Evolutionary conservation across 169 alveolate species (phyloP).

Genomic region (Cryptosporidium xiaoi): DNA sequence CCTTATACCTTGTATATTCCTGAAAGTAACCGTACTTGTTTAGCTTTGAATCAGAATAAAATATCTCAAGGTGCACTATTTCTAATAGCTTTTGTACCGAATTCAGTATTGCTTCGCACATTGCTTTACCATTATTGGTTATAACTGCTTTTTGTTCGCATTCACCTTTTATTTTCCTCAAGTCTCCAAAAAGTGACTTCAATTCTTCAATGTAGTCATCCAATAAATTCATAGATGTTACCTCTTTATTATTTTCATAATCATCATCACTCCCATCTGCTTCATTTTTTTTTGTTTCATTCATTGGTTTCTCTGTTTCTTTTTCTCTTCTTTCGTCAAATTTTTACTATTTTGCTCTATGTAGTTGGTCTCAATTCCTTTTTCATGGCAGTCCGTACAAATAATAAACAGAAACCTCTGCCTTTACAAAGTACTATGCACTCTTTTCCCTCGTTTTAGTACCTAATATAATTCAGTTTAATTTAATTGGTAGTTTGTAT

Average conservation of each 20-base stretch:
- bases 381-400: too few relatives aligned
- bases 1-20: slow-evolving; percentile 8
- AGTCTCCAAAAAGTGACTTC: slow-evolving; percentile 18
- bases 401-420: too few relatives aligned
- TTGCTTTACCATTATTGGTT: background rate
- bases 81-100: slow-evolving; percentile 35
- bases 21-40: slow-evolving; percentile 34
- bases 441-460: too few relatives aligned
- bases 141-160: too few relatives aligned
- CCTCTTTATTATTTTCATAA: too few relatives aligned
- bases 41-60: slow-evolving; percentile 7
- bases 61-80: slow-evolving; percentile 30
- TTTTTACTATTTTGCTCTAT: too few relatives aligned
- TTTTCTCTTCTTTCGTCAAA: too few relatives aligned
- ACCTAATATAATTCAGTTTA: too few relatives aligned
- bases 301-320: too few relatives aligned
- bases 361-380: too few relatives aligned
- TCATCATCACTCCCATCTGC: background rate
- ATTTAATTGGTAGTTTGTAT: too few relatives aligned
- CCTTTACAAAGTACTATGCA: too few relatives aligned
- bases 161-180: background rate
- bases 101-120: slow-evolving; percentile 1
- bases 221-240: background rate
- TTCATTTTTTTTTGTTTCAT: background rate
- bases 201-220: slow-evolving; percentile 21